These are phyloP conservation scores for Nyssa sinensis DNA, from an alignment of 148 eudicot species.

Conservation along the genomic window DNA sequence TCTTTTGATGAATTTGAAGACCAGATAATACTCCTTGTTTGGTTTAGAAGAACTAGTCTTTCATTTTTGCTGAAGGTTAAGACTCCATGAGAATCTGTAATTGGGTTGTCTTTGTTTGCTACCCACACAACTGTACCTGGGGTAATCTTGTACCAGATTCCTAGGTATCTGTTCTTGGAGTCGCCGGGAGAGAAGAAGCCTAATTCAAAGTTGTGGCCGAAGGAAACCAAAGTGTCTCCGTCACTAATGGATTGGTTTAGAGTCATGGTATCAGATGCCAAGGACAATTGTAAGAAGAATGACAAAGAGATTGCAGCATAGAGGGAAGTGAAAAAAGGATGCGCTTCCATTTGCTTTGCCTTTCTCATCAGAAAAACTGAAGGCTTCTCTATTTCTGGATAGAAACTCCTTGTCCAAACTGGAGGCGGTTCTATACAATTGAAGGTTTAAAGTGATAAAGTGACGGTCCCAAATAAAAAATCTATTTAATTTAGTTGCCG, in stretches of 20 bases:
- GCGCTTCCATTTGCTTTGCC: no score
- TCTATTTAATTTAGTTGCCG: no score
- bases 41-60: neutral
- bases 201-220: neutral
- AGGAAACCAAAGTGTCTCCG: neutral
- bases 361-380: no score
- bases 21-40: neutral
- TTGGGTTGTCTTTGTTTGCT: conserved; percentile 2
- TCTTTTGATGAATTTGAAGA: neutral
- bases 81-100: neutral
- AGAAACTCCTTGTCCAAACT: no score
- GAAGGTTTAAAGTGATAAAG: no score
- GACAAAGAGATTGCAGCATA: no score
- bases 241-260: neutral
- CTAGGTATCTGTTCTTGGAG: no score
- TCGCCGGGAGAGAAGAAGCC: neutral
- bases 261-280: neutral
- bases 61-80: neutral
- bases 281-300: neutral
- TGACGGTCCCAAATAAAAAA: no score
- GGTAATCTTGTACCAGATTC: neutral
- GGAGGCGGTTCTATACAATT: no score
- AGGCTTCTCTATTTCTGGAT: no score
- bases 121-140: neutral
- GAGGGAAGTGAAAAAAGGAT: neutral